Evolutionary conservation across 2,329 filamentous ascomycete species (phyloP), one percentile per base, ranked within the genome.

Genomic region (Capronia epimyces): DNA sequence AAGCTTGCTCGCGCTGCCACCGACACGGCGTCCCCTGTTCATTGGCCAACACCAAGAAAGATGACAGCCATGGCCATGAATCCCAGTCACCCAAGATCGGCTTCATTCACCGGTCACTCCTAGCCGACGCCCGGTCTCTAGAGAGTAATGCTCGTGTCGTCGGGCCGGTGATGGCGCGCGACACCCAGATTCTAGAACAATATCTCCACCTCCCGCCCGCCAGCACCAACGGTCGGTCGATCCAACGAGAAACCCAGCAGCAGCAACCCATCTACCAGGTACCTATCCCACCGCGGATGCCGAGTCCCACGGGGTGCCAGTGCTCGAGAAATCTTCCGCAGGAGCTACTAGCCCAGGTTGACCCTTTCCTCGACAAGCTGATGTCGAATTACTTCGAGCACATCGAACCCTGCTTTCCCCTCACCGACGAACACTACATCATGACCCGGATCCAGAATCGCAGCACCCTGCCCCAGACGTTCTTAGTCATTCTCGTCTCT

Each of bases 331-430:
- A 72, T 78, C 27, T 74, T 69, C 53, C 73, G 79, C 47, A 72
- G 78, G 20, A 72, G 81, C 42, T 80, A 81, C 36, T 60, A 57
- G 79, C 80, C 57, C 73, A 83, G 18, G 65, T 83, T 0, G 79
- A 79, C 21, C 78, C 79, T 1, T 75, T 75, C 49, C 66, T 69
- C 16, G 67, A 72, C 21, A 72, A 79, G 44, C 61, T 83, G 7
- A 67, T 82, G 36, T 70, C 73, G 21, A 53, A 76, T 27, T 81
- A 81, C 60, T 75, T 81, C 49, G 67, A 72, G 25, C 72, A 76
- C 48, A 74, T 78, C 32, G 80, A 83, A 61, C 67, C 69, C n/a
- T 80, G 78, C n/a, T 79, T 83, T 52, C 81, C 81, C 0, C 67
- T 84, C 1, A 70, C 83, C 6, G 79, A 84, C 52, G 75, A 79